A percentile compares a stretch with the other conserved stretches of the same genome.
Conservation (phyloP, 192 early-diverging fungal species). For the Coemansia sp. region DNA sequence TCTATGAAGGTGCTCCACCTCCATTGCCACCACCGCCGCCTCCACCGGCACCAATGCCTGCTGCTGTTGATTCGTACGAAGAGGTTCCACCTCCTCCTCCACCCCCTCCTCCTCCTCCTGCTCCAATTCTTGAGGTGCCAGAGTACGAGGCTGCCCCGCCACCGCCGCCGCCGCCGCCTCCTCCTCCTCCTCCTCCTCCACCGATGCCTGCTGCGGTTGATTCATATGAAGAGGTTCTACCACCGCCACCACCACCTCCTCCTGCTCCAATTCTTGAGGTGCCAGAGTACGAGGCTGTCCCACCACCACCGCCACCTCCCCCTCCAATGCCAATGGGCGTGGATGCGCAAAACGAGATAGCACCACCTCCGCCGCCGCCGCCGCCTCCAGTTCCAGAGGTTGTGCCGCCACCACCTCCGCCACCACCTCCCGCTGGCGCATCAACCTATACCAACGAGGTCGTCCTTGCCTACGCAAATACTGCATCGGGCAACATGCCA, state of each 20-base stretch:
- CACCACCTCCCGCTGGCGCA: conserved; percentile 11
- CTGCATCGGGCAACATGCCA: conserved; percentile 40
- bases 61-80: background rate
- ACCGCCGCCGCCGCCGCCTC: conserved; percentile 19
- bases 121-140: conserved; percentile 10
- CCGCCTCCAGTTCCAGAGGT: conserved; percentile 11
- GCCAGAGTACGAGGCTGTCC: conserved; percentile 19
- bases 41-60: background rate
- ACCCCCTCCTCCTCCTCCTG: conserved; percentile 6
- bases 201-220: conserved; percentile 11
- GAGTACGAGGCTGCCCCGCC: conserved; percentile 24
- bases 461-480: conserved; percentile 48
- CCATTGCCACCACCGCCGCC: conserved; percentile 21
- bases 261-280: conserved; percentile 11
- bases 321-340: conserved; percentile 1
- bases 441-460: conserved; percentile 25
- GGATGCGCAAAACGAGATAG: conserved; percentile 3
- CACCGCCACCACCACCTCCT: conserved; percentile 19
- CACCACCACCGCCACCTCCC: conserved; percentile 23
- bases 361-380: conserved; percentile 23
- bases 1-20: conserved; percentile 3
- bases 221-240: conserved; percentile 1
- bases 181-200: conserved; percentile 6
- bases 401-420: too few species aligned
- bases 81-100: background rate